Evolutionary conservation across 164 flowering plant species (phyloP), one percentile per base, ranked within the genome.

Genomic region (Buxus sempervirens): DNA sequence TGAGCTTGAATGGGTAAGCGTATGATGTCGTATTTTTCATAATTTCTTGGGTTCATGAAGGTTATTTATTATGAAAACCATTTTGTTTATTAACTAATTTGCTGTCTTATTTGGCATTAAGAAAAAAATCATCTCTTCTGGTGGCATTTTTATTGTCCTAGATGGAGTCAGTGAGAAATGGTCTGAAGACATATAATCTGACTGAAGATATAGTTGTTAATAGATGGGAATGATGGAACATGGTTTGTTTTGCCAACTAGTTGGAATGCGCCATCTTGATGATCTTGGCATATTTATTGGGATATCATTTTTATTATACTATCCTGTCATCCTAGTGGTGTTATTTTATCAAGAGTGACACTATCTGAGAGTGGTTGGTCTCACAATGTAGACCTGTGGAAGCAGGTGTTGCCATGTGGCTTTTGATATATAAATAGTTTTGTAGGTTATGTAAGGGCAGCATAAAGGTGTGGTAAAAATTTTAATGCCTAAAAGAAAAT

Each of bases 1-100:
- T 70, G 91, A 89, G 58, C 83, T 64, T 74, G 96, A 88, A 82
- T 94, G 94, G 86, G 98, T 94, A 81, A 76, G 93, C 49, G 62
- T 32, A 10, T 51, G 60, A 42, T 22, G 22, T 38, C 19, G 14
- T 32, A 63, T 15, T 45, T 15, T 32, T 54, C 21, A 23, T 38
- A 49, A 32, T 66, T 61, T 6, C 18, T 27, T 36, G n/a, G 51
- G 10, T 23, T 65, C 21, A 51, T 19, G 9, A 54, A 16, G 54
- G 27, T 16, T 3, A 32, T 32, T 32, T 3, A 32, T 32, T 32
- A 32, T 32, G 38, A 32, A 3, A 32, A 32, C 38, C 38, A 7
- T 7, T 32, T 3, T 32, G 38, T 32, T 3, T 32, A 32, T 32
- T 3, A 32, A 32, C 38, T 32, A 3, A 7, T 32, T 32, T 32